Evolutionary conservation across 192 early-diverging fungal species (phyloP), one percentile per base, ranked within the genome.

Genomic region (Endogone sp.): DNA sequence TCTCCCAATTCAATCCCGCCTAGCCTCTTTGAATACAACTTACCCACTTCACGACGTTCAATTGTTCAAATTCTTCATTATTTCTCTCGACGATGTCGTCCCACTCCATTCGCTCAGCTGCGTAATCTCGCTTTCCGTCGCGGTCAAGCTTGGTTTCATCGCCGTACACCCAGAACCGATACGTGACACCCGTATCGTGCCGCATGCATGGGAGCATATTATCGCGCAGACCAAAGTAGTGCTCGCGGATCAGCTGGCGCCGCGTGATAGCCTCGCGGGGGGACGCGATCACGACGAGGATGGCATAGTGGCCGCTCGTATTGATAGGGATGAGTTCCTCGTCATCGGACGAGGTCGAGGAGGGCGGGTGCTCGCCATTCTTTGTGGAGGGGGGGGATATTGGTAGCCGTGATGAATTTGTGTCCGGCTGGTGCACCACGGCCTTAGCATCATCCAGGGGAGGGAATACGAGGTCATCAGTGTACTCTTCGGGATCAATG

Each of bases 81-180:
- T 28, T 22, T 11, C 22, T 6, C 66, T 81, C 73, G 3, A 67
- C 68, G 24, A 73, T 29, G 60, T 87, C 85, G 30, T 78, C 73
- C 72, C 68, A 87, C 68, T 87, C 85, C 69, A 85, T 85, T 4
- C 74, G 74, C 64, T 87, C 85, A 9, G 76, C 75, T 27, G 78
- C 72, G 56, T 69, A 85, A 62, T 56, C 69, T 66, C 62, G 80
- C 56, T 58, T 69, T 58, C 30, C 54, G 59, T 25, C 57, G 29
- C 58, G 83, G 68, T 74, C 67, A 67, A 67, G 54, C 66, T 58
- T 66, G 30, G 27, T 76, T 4, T 69, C 70, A 0, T 27, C 69
- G 10, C 74, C 75, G 72, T 82, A 72, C 4, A 85, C 63, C 68
- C 80, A 85, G 56, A 87, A 87, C 24, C 75, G 75, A 65, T 87